Evolutionary conservation across 306 rosid species (phyloP), one percentile per base, ranked within the genome.

Genomic region (Trifolium fragiferum): DNA sequence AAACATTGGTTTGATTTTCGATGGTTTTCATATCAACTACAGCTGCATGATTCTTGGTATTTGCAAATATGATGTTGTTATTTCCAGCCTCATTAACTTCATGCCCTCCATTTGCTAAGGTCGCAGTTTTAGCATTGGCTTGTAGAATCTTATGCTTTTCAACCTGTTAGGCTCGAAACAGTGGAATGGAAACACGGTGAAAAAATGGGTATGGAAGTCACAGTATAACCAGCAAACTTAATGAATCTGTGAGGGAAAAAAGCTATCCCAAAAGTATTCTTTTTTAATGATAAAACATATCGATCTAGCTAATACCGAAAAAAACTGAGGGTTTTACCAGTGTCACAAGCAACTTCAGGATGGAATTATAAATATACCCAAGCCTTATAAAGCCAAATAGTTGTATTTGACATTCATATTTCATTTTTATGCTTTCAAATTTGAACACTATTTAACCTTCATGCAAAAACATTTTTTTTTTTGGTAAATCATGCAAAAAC

Each of bases 141-240:
- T 76, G 93, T 87, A 88, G 82, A 85, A 94, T 94, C 86, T 85
- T 88, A 58, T 88, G 87, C 84, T 88, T 94, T 83, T 91, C 98
- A 83, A 91, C 95, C 98, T 93, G 84, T 80, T 82, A 68, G 66
- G 30, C 58, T 30, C 25, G 14, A 60, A 49, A 44, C 54, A 61
- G 55, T 62, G 76, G 18, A 71, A 73, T 47, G 27, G 20, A 55
- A 64, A 32, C 6, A 27, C n/a, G 19, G 70, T 69, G 62, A 76
- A 50, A 65, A 44, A 20, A 16, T 40, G 40, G 8, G 44, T 6
- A 58, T 38, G 10, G 30, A 49, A 50, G 20, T 61, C 66, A 72
- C 27, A 3, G 15, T 23, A 7, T 20, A 73, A 68, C 21, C 21
- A 49, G 65, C 44, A 77, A 19, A 64, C 25, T 57, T 59, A 61